Base-by-base conservation (phyloP, 148 eudicot species). In the Fagopyrum esculentum region DNA sequence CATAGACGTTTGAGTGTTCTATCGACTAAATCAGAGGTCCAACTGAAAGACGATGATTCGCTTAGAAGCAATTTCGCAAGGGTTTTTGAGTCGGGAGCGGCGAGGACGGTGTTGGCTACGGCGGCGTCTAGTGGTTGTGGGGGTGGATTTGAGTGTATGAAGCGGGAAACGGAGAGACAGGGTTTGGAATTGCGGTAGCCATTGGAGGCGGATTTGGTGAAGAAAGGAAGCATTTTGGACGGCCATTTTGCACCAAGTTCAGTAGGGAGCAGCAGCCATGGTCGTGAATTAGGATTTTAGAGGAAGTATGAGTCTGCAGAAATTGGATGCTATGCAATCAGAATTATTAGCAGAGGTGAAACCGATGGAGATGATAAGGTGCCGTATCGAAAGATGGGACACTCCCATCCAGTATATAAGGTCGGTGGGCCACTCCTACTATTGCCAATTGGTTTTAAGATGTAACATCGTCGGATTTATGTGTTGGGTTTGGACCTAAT, bases 1-100 rank as follows among this genome's bases (percentile, higher is more conserved):
- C 97, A 94, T 4, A 91, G 89, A 76, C 86, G 88, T 73, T 90
- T 94, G 55, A 91, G 85, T 73, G 83, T 83, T 71, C 61, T 63
- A 81, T 84, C 80, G 17, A 93, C 91, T 3, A 89, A 73, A 35
- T 81, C 71, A 8, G 88, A 85, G 3, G 92, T 80, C 87, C 88
- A 87, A 10, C 63, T 69, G 74, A 73, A 45, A 12, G 74, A 46
- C 60, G 80, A 52, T 61, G 71, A 7, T 52, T 76, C 22, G 15
- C 75, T 30, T 50, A 91, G 85, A 55, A 91, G 85, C 78, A 82
- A 79, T 73, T 80, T 56, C 73, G 87, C 40, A 60, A 93, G 81
- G 75, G 73, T 51, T 79, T 81, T 73, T 35, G 86, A 64, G 80
- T 82, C 50, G 57, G 59, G 45, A 6, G 87, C 60, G 56, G 81